Base-by-base conservation (phyloP, 169 alveolate species). In the Plasmodium adleri region DNA sequence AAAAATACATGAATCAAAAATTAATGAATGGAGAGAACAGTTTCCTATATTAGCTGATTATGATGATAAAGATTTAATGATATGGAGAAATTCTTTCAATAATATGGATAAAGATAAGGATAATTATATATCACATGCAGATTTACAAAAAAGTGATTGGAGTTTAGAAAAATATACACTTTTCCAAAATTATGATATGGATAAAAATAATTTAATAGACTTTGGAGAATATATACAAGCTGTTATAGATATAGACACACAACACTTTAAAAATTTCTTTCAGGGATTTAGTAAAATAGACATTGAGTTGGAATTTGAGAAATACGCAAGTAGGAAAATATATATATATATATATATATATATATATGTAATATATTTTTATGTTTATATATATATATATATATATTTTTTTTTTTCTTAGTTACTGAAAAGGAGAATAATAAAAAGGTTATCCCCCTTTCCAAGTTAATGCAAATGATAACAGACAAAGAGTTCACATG, bases 151-250 rank as follows among this genome's bases (percentile, higher is more conserved):
- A 66, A 76, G 91, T 64, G 94, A 80, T 62, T 83, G 88, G 89
- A 88, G 88, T 71, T 56, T 83, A 54, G 91, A 70, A 72, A 75
- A 68, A 58, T 78, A 88, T 91, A 68, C 68, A 49, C 47, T 71
- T 1, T 74, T 80, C 13, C 89, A 85, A 80, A 90, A 73, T 59
- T 92, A 89, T 83, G 95, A 92, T 24, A 60, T 72, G 83, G 95
- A 92, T 63, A 54, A 72, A 73, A 92, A 92, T 78, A 92, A 92
- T 60, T 58, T 92, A 74, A 92, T 92, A 26, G 95, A 92, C 67
- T 89, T 92, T 45, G 95, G 95, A 50, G 95, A 92, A 62, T 92
- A 83, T 58, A 90, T 92, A 8, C 93, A 92, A 47, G 95, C 95
- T 8, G 68, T 92, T 72, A 88, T 72, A 52, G 88, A 88, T 17